Evolutionary conservation across 192 early-diverging fungal species (phyloP).

Genomic region (Funneliformis mosseae): DNA sequence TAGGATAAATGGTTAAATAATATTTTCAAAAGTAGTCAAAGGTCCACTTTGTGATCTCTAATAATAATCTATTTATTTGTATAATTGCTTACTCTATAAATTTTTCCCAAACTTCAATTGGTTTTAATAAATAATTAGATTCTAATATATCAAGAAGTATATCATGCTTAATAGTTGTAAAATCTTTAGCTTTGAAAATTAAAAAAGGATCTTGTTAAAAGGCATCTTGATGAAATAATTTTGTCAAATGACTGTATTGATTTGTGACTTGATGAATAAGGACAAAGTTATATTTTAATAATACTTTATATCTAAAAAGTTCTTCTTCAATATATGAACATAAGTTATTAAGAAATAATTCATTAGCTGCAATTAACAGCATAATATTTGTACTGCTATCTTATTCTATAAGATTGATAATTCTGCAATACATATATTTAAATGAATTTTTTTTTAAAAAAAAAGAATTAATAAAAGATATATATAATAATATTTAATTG

Average conservation of each 20-base stretch:
- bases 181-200: neutral
- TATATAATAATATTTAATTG: neutral
- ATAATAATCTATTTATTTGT: neutral
- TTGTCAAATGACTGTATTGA: neutral
- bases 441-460: neutral
- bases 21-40: neutral
- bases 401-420: neutral
- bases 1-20: neutral
- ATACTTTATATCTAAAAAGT: neutral
- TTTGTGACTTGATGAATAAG: neutral
- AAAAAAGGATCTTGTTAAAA: neutral
- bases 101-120: neutral
- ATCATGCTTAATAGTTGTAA: neutral
- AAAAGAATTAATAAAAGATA: neutral
- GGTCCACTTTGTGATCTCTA: neutral
- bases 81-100: neutral
- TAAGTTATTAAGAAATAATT: neutral
- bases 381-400: neutral
- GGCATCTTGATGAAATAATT: neutral
- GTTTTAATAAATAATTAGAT: neutral
- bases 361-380: neutral
- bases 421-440: neutral
- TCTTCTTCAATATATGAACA: neutral
- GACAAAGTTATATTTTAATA: neutral
- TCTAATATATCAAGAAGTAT: neutral